Conservation (phyloP, 2,329 filamentous ascomycete genomes). For the Arachnopeziza araneosa region DNA sequence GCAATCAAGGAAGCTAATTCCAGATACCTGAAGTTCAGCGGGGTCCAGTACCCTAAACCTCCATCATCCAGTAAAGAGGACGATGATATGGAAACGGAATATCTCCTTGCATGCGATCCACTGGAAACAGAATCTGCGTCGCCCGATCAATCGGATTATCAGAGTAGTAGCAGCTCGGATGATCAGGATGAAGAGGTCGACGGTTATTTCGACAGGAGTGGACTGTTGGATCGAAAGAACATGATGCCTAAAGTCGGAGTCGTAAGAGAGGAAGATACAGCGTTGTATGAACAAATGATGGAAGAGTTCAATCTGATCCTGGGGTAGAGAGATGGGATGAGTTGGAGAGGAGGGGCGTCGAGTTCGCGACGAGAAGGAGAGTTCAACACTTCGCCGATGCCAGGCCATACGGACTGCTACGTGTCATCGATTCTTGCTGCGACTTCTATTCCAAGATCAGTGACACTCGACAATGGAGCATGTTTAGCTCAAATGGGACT, state of each 20-base stretch:
- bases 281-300: conserved; percentile 1
- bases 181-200: not conserved
- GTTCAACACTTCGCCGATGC: no score
- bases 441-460: no score
- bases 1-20: not conserved
- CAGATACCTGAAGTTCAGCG: not conserved
- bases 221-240: not conserved
- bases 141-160: not conserved
- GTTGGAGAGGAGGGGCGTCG: no score
- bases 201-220: not conserved
- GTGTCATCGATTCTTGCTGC: not conserved
- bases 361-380: not conserved
- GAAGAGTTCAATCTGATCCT: conserved; percentile 2
- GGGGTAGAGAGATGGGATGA: not conserved
- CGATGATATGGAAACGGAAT: not conserved
- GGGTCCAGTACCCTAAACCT: not conserved
- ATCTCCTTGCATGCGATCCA: not conserved
- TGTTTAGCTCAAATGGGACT: no score
- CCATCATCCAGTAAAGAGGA: not conserved
- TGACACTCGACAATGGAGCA: no score
- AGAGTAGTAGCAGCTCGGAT: not conserved
- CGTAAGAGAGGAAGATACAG: not conserved
- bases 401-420: not conserved
- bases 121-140: not conserved
- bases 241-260: not conserved